Base-by-base conservation (phyloP, 371 early-diverging fungal genomes). In the Nosema granulosis region DNA sequence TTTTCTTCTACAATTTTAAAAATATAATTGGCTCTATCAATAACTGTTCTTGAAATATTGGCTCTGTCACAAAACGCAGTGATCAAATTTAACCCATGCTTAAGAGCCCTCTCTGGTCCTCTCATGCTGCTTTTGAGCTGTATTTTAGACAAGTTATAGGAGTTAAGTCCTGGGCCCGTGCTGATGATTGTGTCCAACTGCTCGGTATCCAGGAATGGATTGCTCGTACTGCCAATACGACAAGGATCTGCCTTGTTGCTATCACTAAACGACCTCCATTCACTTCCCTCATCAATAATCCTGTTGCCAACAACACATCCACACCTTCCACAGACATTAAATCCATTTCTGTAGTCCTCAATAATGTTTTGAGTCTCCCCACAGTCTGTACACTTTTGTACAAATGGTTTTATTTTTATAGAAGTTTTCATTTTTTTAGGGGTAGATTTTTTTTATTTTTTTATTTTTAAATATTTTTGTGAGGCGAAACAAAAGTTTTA, bases 211-310 rank as follows among this genome's bases (percentile, higher is more conserved):
- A 86, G 59, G 65, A 84, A 82, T 3, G 86, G 87, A 69, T 86
- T 84, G 34, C 90, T 91, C 16, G 94, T 92, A 12, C 92, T 92
- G 84, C 99, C 99, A 16, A 96, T 96, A 89, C 99, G 93, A 78
- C 93, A 93, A 52, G 96, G 96, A 85, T 98, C 97, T 82, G 92
- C 93, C 77, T 84, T 87, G 26, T 90, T 92, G 77, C 92, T 93
- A 74, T 88, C 88, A 31, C 82, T 79, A 87, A 98, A 98, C 0
- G 94, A 95, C 78, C 99, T 90, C 99, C 99, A 98, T 85, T 98
- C 99, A 4, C 93, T 92, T 24, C 95, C 88, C 12, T 96, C 95
- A 85, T 98, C 99, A 68, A 98, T 94, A 73, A 98, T 93, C 62
- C 95, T 88, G 85, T 94, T 91, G 50, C 93, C 94, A 31, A 97